These are phyloP conservation scores for Neltuma alba DNA, from an alignment of 306 rosid genomes.

Conservation along the genomic window DNA sequence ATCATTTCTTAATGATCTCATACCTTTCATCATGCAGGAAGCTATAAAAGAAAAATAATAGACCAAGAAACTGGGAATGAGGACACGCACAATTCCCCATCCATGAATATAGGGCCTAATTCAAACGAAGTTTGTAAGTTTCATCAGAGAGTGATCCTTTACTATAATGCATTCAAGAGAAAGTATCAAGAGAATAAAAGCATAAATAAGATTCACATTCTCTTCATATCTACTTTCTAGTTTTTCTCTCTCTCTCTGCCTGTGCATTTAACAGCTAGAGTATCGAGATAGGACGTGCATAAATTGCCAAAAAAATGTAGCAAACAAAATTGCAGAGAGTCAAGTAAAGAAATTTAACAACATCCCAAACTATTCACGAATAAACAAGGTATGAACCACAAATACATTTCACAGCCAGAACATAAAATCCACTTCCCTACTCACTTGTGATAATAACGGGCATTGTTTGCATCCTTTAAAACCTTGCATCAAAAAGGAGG, in stretches of 20 bases:
- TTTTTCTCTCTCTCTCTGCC: background rate
- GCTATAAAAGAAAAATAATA: no score
- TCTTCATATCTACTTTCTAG: background rate
- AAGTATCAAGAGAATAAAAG: background rate
- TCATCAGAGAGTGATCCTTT: no score
- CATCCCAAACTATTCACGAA: background rate
- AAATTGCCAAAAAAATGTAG: constrained; percentile 18
- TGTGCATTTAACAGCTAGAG: background rate
- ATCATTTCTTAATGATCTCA: no score
- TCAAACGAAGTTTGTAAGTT: no score
- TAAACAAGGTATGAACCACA: constrained; percentile 6
- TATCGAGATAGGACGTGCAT: background rate
- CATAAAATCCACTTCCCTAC: constrained; percentile 5
- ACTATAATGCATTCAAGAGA: background rate
- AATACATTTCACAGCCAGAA: constrained; percentile 3
- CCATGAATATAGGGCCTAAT: no score
- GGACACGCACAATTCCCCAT: no score
- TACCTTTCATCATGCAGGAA: no score
- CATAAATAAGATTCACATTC: background rate
- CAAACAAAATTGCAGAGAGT: background rate
- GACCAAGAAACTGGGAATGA: no score
- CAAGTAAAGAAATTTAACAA: background rate
- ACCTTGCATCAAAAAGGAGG: constrained; percentile 11
- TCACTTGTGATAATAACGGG: background rate
- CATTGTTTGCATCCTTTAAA: constrained; percentile 33